Conservation (phyloP, 768 basidiomycete genomes). For the Lentinula sp. region DNA sequence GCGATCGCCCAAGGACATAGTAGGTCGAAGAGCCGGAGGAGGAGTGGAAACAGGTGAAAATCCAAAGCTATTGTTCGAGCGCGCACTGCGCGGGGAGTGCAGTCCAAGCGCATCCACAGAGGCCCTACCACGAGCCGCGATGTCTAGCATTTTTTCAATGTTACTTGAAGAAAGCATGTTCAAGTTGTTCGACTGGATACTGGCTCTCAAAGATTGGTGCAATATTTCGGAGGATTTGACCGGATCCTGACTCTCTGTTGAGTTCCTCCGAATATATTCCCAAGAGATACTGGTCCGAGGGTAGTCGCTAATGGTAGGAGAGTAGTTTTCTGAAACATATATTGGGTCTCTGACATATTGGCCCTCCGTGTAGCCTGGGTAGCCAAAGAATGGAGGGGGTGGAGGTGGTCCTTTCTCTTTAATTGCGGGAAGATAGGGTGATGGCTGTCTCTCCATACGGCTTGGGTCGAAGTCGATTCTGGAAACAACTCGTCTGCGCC, state of each 20-base stretch:
- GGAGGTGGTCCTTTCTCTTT: constrained; percentile 6
- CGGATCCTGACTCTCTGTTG: background rate
- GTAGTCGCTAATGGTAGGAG: constrained; percentile 18
- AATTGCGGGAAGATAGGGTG: background rate
- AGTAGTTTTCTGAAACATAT: constrained; percentile 26
- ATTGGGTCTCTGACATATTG: constrained; percentile 25
- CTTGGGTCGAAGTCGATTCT: constrained; percentile 17
- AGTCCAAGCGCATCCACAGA: background rate
- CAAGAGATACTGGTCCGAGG: constrained; percentile 5
- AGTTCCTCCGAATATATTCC: constrained; percentile 1
- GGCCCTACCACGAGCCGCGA: constrained; percentile 33
- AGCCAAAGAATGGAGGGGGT: constrained; percentile 2
- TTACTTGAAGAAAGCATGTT: constrained; percentile 19
- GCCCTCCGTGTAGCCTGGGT: constrained; percentile 1
- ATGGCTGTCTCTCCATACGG: constrained; percentile 16
- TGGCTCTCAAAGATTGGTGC: background rate
- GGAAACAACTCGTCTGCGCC: constrained; percentile 19
- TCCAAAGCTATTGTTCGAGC: background rate
- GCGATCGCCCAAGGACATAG: background rate
- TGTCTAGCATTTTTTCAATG: constrained; percentile 50
- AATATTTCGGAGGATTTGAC: background rate
- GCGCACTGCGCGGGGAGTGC: background rate
- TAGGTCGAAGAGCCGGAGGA: background rate
- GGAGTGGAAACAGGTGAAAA: background rate
- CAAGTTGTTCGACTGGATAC: background rate